A percentile compares a stretch with the other conserved stretches of the same genome.
phyloP scores from a whole-genome alignment of 2,329 filamentous ascomycete genomes.

The Knufia petricola region DNA sequence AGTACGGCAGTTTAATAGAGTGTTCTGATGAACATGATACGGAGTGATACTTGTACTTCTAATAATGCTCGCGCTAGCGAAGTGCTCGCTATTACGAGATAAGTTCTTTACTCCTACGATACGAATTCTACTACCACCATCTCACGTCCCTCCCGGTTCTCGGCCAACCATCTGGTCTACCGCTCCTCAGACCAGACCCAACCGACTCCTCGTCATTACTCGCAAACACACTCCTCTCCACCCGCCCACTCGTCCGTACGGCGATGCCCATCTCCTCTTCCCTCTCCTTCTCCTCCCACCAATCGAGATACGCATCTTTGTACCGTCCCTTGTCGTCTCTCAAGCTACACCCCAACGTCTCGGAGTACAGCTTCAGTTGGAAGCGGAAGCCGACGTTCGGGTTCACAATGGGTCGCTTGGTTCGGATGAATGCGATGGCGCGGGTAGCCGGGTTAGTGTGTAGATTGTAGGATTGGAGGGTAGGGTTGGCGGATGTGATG shows the following conservation, averaged over 20 bases:
- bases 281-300: neutral
- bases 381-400: neutral
- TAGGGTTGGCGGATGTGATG: too few species aligned
- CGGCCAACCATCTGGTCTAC: too few species aligned
- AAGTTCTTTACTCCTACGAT: too few species aligned
- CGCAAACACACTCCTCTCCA: neutral
- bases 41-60: too few species aligned
- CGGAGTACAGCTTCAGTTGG: neutral
- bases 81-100: too few species aligned
- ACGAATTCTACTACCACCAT: too few species aligned
- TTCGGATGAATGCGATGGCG: neutral
- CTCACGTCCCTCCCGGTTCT: too few species aligned
- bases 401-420: neutral
- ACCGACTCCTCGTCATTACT: too few species aligned
- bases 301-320: neutral
- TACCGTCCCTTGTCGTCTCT: neutral
- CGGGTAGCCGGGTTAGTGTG: neutral
- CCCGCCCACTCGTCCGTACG: neutral
- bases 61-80: too few species aligned
- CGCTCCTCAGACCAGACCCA: too few species aligned
- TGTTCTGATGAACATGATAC: too few species aligned
- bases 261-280: neutral
- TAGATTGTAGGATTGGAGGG: neutral
- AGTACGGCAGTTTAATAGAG: too few species aligned
- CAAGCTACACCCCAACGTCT: neutral